phyloP scores from a whole-genome alignment of 2,329 filamentous ascomycete genomes.

The Hypomyces rosellus region DNA sequence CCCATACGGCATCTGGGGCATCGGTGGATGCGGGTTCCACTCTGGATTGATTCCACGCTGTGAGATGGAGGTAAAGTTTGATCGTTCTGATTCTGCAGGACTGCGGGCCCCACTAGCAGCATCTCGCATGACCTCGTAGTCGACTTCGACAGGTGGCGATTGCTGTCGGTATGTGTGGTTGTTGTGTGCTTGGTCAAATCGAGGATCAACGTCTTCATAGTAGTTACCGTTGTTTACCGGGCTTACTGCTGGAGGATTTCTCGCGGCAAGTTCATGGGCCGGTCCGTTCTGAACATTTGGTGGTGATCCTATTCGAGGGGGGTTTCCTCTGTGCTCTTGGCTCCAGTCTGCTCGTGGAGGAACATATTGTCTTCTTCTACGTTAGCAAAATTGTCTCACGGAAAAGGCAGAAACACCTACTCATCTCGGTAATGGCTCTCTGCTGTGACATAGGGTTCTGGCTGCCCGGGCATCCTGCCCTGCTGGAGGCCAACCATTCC shows the following conservation, averaged over 20 bases:
- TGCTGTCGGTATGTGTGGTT: constrained; percentile 17
- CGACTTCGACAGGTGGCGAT: constrained; percentile 30
- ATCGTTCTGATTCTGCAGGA: constrained; percentile 71
- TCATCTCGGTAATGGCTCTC: constrained; percentile 68
- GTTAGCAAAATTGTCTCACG: neutral
- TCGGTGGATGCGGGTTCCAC: constrained; percentile 59
- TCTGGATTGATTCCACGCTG: constrained; percentile 83
- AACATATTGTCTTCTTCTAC: constrained; percentile 39
- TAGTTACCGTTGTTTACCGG: constrained; percentile 47
- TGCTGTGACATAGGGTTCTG: constrained; percentile 54
- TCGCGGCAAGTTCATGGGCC: no score
- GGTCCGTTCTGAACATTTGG: constrained; percentile 28
- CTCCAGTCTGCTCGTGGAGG: constrained; percentile 54
- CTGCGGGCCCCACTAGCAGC: constrained; percentile 52
- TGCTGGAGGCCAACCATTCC: constrained; percentile 70
- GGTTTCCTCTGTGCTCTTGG: constrained; percentile 38
- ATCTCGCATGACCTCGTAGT: constrained; percentile 57
- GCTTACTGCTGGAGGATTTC: constrained; percentile 25
- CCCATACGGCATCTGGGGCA: constrained; percentile 37
- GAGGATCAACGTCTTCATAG: constrained; percentile 90
- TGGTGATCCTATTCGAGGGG: constrained; percentile 37
- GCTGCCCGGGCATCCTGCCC: constrained; percentile 32
- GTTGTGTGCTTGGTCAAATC: constrained; percentile 48
- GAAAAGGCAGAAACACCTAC: constrained; percentile 38
- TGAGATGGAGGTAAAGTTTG: constrained; percentile 83